Conservation (phyloP, 805 yeast genomes). For the Jamesozyma spencerorum region DNA sequence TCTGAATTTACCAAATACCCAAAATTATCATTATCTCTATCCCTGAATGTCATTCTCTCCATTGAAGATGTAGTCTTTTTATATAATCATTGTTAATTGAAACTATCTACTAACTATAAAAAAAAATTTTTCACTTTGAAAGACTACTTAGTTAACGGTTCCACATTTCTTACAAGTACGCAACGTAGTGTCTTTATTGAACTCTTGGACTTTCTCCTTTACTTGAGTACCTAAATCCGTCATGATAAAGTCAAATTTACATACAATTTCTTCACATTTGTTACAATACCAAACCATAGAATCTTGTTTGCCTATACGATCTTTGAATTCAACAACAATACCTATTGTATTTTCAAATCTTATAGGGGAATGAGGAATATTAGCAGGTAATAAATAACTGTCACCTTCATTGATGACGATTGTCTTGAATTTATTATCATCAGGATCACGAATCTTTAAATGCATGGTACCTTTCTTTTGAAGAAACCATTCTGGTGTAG, state of each 20-base stretch:
- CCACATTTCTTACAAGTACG: slow-evolving; percentile 75
- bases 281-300: slow-evolving; percentile 82
- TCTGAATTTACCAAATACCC: slow-evolving; percentile 19
- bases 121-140: neutral
- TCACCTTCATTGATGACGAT: slow-evolving; percentile 75
- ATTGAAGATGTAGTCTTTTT: too few relatives aligned
- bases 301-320: slow-evolving; percentile 60
- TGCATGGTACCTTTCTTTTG: slow-evolving; percentile 83
- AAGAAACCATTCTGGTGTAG: slow-evolving; percentile 89
- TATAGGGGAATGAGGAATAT: slow-evolving; percentile 84
- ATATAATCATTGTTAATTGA: too few relatives aligned
- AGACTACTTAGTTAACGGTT: slow-evolving; percentile 42
- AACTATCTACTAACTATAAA: neutral
- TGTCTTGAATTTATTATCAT: slow-evolving; percentile 62
- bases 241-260: slow-evolving; percentile 66
- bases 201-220: slow-evolving; percentile 65
- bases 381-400: slow-evolving; percentile 76
- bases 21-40: neutral
- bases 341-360: slow-evolving; percentile 82
- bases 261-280: slow-evolving; percentile 53
- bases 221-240: slow-evolving; percentile 84
- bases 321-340: slow-evolving; percentile 76
- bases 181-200: slow-evolving; percentile 48
- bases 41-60: too few relatives aligned
- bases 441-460: slow-evolving; percentile 61